phyloP scores from a whole-genome alignment of 2,329 filamentous ascomycete genomes.

The Ambrosiella beaveri region DNA sequence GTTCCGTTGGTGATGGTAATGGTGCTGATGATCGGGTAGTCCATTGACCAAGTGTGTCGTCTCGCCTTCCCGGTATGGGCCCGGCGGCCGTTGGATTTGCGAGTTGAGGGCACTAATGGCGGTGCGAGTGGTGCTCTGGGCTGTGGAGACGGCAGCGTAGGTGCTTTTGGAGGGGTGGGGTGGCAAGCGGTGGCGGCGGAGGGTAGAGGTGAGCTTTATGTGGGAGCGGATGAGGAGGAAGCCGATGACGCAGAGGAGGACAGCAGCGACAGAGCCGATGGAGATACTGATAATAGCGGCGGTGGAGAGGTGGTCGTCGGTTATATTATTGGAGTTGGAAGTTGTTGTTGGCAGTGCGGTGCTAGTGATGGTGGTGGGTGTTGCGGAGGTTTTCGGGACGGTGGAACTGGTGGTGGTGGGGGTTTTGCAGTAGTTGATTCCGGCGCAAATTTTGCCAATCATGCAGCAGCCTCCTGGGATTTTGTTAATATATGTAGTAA shows the following conservation, averaged over 20 bases:
- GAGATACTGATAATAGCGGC: slow-evolving; percentile 11
- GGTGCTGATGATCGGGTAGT: neutral
- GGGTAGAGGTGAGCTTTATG: neutral
- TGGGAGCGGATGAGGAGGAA: neutral
- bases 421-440: slow-evolving; percentile 24
- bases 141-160: neutral
- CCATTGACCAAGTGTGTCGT: neutral
- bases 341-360: neutral
- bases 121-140: neutral
- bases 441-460: slow-evolving; percentile 27
- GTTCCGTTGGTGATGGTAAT: neutral
- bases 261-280: slow-evolving; percentile 2
- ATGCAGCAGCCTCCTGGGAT: slow-evolving; percentile 27
- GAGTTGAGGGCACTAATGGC: neutral
- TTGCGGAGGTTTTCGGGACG: neutral
- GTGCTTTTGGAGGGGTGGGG: neutral
- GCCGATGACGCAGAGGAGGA: neutral
- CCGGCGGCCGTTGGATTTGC: neutral
- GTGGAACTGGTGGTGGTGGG: slow-evolving; percentile 24
- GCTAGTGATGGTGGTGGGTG: neutral
- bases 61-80: neutral
- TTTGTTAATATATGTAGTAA: neutral
- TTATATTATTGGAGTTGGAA: neutral
- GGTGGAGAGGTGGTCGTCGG: neutral
- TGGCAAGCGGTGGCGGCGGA: neutral